Base-by-base conservation (phyloP, 2,329 filamentous ascomycete species). In the Neonectria hederae region DNA sequence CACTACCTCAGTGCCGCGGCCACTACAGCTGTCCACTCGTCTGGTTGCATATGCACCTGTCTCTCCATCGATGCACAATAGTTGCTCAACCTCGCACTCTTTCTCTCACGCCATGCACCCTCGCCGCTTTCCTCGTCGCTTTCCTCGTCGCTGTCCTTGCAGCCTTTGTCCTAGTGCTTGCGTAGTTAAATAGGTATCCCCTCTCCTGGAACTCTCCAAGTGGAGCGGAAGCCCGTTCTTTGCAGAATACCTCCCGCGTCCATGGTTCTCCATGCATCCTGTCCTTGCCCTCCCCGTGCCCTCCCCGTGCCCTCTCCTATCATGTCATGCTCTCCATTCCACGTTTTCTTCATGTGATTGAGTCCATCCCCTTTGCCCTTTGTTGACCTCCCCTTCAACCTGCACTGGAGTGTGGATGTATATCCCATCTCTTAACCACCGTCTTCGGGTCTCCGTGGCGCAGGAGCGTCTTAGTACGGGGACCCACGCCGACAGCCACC, bases 321-420 rank as follows among this genome's bases (percentile, higher is more conserved):
- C 49, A 53, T 63, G 55, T n/a, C 62, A 65, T 66, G 65, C 62
- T 65, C 52, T 64, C 53, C 52, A 45, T 19, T 24, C 45, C 49
- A 24, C 24, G 32, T 70, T 55, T 57, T 57, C 52, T 63, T 55
- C 30, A 67, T 74, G 60, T 65, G 46, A 59, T 46, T 52, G 24
- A 21, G 54, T 32, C 48, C 26, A 28, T 30, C 46, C 21, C 40
- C 48, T 30, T 35, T 53, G 40, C 14, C 40, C 28, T 42, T 51
- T 43, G 54, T 51, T 43, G 58, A 52, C 46, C 17, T 64, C 21
- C 32, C 49, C 19, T 49, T 30, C 30, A 61, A 40, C 38, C 43
- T 63, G 22, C 28, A 38, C 28, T 46, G 46, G 42, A 49, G 54
- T 57, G 66, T 70, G 68, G 60, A 78, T 78, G 76, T 75, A 78